These are phyloP conservation scores for Geosmithia putterillii DNA, from an alignment of 2,329 filamentous ascomycete species.

Conservation along the genomic window DNA sequence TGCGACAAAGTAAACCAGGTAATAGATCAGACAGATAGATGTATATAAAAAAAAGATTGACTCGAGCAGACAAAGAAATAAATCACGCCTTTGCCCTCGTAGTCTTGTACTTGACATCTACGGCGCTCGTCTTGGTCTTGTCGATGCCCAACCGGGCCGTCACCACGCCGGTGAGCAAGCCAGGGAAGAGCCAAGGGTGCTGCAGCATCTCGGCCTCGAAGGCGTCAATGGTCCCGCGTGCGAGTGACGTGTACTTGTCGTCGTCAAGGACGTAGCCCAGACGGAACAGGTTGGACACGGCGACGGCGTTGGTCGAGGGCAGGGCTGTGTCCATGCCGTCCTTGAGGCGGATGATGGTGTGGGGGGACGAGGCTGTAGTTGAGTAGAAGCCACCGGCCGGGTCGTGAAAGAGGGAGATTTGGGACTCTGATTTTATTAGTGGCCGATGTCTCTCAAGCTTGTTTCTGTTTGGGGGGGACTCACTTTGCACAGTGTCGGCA, in stretches of 20 bases:
- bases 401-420: constrained; percentile 72
- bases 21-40: neutral
- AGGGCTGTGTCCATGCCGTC: constrained; percentile 90
- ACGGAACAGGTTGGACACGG: constrained; percentile 78
- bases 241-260: constrained; percentile 48
- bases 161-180: constrained; percentile 66
- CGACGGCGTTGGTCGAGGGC: constrained; percentile 79
- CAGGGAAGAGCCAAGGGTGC: constrained; percentile 84
- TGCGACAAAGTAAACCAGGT: neutral
- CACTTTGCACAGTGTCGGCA: constrained; percentile 69
- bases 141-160: constrained; percentile 58
- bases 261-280: constrained; percentile 60
- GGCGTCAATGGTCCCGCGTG: constrained; percentile 63
- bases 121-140: constrained; percentile 8
- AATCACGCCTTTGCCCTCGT: constrained; percentile 9
- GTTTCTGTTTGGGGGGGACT: too few relatives aligned
- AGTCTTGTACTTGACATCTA: constrained; percentile 12
- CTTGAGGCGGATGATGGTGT: constrained; percentile 77
- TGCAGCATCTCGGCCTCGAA: constrained; percentile 90
- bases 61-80: neutral
- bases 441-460: neutral
- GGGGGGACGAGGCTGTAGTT: constrained; percentile 47
- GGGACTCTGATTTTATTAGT: too few relatives aligned
- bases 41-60: neutral
- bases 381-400: constrained; percentile 59